These are phyloP conservation scores for Exsudoporus floridanus DNA, from an alignment of 1,284 basidiomycete species.

Conservation along the genomic window DNA sequence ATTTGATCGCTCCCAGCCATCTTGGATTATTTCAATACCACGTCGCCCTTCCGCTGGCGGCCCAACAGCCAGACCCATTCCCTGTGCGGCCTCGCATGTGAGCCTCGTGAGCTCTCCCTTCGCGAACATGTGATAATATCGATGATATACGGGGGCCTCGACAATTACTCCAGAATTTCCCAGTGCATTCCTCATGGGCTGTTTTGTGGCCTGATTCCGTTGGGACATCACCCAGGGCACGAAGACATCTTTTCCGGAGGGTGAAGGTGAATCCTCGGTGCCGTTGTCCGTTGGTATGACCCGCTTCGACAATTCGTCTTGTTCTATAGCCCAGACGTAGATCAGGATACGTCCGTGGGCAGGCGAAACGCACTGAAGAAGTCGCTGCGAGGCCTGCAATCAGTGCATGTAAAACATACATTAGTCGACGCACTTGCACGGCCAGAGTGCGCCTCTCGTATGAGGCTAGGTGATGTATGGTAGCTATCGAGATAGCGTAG, in stretches of 20 bases:
- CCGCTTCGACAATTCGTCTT: slow-evolving; percentile 81
- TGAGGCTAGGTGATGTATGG: slow-evolving; percentile 91
- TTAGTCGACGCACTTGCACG: slow-evolving; percentile 55
- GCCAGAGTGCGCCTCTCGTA: slow-evolving; percentile 67
- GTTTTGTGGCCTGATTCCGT: slow-evolving; percentile 14
- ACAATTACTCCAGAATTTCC: background rate
- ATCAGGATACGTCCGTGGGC: slow-evolving; percentile 79
- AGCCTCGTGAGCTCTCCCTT: slow-evolving; percentile 71
- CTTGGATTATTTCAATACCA: slow-evolving; percentile 66
- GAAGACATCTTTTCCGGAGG: slow-evolving; percentile 59
- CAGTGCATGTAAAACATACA: background rate
- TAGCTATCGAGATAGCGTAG: slow-evolving; percentile 93
- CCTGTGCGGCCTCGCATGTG: slow-evolving; percentile 58
- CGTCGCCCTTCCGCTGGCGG: slow-evolving; percentile 20
- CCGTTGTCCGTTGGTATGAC: slow-evolving; percentile 45
- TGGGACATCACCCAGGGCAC: slow-evolving; percentile 66
- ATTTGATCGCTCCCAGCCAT: slow-evolving; percentile 87
- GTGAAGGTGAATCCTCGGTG: background rate
- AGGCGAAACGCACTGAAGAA: slow-evolving; percentile 64
- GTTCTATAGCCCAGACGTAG: slow-evolving; percentile 98
- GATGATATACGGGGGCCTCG: slow-evolving; percentile 55
- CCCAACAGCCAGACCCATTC: slow-evolving; percentile 57
- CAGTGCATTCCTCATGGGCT: background rate
- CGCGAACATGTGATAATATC: slow-evolving; percentile 94
- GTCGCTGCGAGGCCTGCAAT: slow-evolving; percentile 44